These are phyloP conservation scores for Lactifluus echinatus DNA, from an alignment of 768 basidiomycete genomes.

Conservation along the genomic window DNA sequence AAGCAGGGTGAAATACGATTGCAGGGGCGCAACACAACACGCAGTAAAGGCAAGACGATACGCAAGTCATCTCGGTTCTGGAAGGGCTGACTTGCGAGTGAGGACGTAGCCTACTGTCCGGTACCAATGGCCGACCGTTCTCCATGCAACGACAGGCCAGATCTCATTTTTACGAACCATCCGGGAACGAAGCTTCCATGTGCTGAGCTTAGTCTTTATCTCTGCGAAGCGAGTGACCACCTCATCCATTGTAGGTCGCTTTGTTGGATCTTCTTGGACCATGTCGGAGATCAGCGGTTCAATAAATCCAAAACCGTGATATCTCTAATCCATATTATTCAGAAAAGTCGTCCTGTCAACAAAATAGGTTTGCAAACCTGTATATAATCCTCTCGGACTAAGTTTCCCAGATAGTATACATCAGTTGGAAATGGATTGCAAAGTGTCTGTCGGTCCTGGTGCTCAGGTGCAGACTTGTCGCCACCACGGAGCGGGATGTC, in stretches of 20 bases:
- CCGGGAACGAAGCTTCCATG: constrained; percentile 15
- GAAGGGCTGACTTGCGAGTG: constrained; percentile 4
- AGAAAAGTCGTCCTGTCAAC: not conserved
- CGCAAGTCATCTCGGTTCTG: constrained; percentile 2
- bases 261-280: constrained; percentile 29
- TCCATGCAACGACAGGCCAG: constrained; percentile 7
- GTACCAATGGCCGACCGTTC: not conserved
- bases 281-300: constrained; percentile 25
- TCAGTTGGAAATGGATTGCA: constrained; percentile 24
- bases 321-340: not conserved
- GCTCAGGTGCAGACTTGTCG: constrained; percentile 25
- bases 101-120: constrained; percentile 1
- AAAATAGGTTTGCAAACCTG: constrained; percentile 1
- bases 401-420: constrained; percentile 24
- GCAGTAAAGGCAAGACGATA: not conserved
- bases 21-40: too few relatives aligned
- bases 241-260: constrained; percentile 25
- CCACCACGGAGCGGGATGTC: constrained; percentile 22
- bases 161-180: constrained; percentile 3
- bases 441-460: not conserved
- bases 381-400: constrained; percentile 15
- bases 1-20: too few relatives aligned
- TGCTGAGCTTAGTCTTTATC: not conserved
- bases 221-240: constrained; percentile 1
- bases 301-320: constrained; percentile 9